Conservation (phyloP, 495 filamentous ascomycete species). For the Talaromyces stipitatus region DNA sequence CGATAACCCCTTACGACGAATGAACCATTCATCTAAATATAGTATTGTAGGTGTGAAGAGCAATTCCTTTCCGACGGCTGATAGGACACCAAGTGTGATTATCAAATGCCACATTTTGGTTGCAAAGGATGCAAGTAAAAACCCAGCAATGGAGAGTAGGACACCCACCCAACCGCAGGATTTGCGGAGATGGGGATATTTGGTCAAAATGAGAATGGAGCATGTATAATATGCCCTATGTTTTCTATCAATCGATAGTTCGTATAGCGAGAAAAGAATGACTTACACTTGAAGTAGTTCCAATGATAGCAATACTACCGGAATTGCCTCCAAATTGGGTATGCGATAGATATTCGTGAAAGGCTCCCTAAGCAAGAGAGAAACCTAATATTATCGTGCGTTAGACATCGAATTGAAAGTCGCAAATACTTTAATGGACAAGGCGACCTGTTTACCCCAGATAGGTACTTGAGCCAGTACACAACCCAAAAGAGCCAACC, state of each 20-base stretch:
- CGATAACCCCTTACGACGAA: constrained; percentile 42
- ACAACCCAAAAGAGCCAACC: constrained; percentile 52
- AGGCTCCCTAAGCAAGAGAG: constrained; percentile 43
- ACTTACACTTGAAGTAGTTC: constrained; percentile 37
- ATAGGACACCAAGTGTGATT: constrained; percentile 47
- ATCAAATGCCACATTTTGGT: constrained; percentile 44
- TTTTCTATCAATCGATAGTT: not conserved
- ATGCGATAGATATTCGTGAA: constrained; percentile 38
- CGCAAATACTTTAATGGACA: not conserved
- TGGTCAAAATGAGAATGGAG: constrained; percentile 42
- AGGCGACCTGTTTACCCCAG: constrained; percentile 57
- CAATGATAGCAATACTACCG: constrained; percentile 41
- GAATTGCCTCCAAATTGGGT: constrained; percentile 22
- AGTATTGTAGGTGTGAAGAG: constrained; percentile 44
- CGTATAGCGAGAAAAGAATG: not conserved
- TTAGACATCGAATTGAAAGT: not conserved
- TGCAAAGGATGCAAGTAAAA: constrained; percentile 43
- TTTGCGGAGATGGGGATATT: constrained; percentile 34
- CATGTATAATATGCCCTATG: constrained; percentile 48
- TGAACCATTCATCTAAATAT: constrained; percentile 53
- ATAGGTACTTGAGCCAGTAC: constrained; percentile 56
- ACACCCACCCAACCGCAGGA: constrained; percentile 36
- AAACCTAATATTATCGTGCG: constrained; percentile 25
- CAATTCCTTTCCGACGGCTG: constrained; percentile 42
- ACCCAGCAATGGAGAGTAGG: constrained; percentile 28